A percentile compares a stretch with the other conserved stretches of the same genome.
These are phyloP conservation scores for Nevesoporus exiguus DNA, from an alignment of 768 basidiomycete genomes.

Conservation along the genomic window DNA sequence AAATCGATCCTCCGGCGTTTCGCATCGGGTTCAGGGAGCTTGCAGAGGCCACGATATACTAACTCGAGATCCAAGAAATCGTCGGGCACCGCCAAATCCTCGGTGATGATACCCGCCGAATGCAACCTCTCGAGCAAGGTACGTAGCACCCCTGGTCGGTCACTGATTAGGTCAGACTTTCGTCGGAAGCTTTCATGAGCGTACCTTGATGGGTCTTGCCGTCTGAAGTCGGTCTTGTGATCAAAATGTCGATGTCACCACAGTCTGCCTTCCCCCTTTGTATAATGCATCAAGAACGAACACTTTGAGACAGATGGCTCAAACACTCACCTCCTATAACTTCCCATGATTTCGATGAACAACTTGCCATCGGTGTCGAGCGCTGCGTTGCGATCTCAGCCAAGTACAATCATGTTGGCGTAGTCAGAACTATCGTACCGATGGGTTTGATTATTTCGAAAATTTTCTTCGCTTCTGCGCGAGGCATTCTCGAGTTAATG, in stretches of 20 bases:
- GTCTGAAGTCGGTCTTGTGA: slow-evolving; percentile 71
- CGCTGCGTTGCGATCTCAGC: slow-evolving; percentile 41
- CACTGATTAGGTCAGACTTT: neutral
- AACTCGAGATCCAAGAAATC: slow-evolving; percentile 67
- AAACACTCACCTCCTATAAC: slow-evolving; percentile 62
- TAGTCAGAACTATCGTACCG: slow-evolving; percentile 40
- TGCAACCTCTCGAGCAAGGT: slow-evolving; percentile 57
- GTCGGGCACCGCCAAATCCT: slow-evolving; percentile 73
- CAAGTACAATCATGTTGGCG: neutral
- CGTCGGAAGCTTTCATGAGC: slow-evolving; percentile 1
- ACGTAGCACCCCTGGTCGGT: slow-evolving; percentile 52
- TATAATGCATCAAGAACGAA: neutral
- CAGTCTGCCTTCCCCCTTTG: slow-evolving; percentile 73
- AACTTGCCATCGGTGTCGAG: slow-evolving; percentile 66
- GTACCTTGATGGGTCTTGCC: slow-evolving; percentile 72
- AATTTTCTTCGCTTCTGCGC: slow-evolving; percentile 71
- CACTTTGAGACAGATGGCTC: neutral
- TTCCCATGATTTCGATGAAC: slow-evolving; percentile 87
- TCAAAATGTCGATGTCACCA: slow-evolving; percentile 89
- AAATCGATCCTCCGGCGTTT: slow-evolving; percentile 80
- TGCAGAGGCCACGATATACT: slow-evolving; percentile 80
- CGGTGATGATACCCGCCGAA: slow-evolving; percentile 61
- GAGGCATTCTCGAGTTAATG: slow-evolving; percentile 82
- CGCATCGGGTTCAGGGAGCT: slow-evolving; percentile 43
- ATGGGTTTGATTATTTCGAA: slow-evolving; percentile 69